These are phyloP conservation scores for Cymodocea nodosa DNA, from an alignment of 116 monocot genomes.

Conservation along the genomic window DNA sequence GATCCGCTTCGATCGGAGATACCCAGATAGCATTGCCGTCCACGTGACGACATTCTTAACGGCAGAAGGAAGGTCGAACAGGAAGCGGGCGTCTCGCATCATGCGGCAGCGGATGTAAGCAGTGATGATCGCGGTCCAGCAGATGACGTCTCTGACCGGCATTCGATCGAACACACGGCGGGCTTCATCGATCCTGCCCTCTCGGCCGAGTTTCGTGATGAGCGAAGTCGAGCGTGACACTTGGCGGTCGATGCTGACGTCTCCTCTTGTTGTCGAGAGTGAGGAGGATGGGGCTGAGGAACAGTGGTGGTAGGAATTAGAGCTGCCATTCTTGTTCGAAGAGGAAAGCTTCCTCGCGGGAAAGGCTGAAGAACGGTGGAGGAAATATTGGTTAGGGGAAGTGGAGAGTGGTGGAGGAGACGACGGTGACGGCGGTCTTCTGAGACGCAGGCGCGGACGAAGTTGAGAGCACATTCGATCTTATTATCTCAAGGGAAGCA, in stretches of 20 bases:
- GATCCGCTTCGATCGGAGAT: constrained; percentile 19
- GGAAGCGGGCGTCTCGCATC: constrained; percentile 37
- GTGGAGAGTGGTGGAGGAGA: background rate
- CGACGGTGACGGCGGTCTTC: background rate
- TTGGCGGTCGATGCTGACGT: constrained; percentile 3
- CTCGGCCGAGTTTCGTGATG: constrained; percentile 35
- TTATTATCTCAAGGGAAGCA: no score
- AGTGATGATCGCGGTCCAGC: constrained; percentile 51
- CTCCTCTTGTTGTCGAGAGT: background rate
- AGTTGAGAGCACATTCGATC: background rate
- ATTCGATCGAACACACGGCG: constrained; percentile 23
- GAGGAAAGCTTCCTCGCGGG: no score
- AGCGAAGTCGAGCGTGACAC: constrained; percentile 14
- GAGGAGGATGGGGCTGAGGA: background rate
- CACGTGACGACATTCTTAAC: constrained; percentile 60
- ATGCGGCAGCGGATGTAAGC: constrained; percentile 31
- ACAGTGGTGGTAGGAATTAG: background rate
- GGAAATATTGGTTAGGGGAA: background rate
- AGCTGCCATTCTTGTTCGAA: background rate
- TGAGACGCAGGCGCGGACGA: background rate
- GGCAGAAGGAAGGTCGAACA: constrained; percentile 41
- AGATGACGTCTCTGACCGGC: constrained; percentile 36
- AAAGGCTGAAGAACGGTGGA: no score
- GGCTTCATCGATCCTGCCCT: constrained; percentile 29
- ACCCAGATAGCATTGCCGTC: constrained; percentile 59